Percentiles rank a stretch among this genome's conserved stretches.
These are phyloP conservation scores for Leccinum broughii DNA, from an alignment of 768 basidiomycete genomes.

Conservation along the genomic window DNA sequence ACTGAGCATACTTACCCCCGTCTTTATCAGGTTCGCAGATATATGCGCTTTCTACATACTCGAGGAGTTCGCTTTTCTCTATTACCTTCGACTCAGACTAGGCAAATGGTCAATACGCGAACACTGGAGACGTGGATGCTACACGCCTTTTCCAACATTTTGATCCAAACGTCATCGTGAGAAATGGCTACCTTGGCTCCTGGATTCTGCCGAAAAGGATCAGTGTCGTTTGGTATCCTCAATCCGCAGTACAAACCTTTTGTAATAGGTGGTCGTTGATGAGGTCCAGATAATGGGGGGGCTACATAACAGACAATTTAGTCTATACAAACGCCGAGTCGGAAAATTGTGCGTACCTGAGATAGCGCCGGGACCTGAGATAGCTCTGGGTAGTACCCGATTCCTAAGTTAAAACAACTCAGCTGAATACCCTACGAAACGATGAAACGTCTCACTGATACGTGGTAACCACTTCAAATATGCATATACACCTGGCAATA, in stretches of 20 bases:
- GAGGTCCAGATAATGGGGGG: constrained; percentile 7
- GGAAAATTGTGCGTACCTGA: background rate
- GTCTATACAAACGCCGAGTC: no score
- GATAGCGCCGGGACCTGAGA: background rate
- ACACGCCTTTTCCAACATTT: constrained; percentile 5
- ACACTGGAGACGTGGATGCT: no score
- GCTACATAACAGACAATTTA: background rate
- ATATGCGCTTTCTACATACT: background rate
- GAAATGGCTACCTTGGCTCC: constrained; percentile 3
- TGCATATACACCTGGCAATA: no score
- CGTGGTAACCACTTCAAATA: background rate
- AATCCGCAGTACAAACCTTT: background rate
- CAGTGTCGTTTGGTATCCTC: background rate
- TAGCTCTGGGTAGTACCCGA: constrained; percentile 1
- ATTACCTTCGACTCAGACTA: background rate
- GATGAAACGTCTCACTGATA: background rate
- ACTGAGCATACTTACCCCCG: constrained; percentile 1
- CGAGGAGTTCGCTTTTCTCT: background rate
- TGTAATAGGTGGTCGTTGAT: constrained; percentile 12
- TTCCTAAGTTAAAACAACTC: background rate
- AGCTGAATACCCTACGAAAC: no score
- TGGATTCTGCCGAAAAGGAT: background rate
- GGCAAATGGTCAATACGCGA: background rate
- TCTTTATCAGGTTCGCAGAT: background rate
- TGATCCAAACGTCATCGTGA: constrained; percentile 14